Base-by-base conservation (phyloP, 2,329 filamentous ascomycete species). In the Mycosphaerella arachidis region DNA sequence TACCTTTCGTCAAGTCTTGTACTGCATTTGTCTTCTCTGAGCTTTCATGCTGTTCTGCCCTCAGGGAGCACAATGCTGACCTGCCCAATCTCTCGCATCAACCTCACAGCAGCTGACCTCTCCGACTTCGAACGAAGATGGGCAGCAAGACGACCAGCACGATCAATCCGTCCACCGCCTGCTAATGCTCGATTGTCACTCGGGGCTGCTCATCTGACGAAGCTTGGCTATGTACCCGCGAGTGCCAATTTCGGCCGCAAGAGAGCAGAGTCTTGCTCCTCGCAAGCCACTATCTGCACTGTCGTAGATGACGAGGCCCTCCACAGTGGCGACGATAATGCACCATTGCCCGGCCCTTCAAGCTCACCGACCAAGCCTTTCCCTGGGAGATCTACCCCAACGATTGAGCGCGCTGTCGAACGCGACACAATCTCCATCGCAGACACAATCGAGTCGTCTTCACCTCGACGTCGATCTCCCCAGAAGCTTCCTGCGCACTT, bases 101-200 rank as follows among this genome's bases (percentile, higher is more conserved):
- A 61, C 7, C 67, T 73, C 53, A 70, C 65, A 12, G 53, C 63
- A 27, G 61, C 66, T 29, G 72, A 74, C 57, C 59, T 72, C 30
- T 55, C 57, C 24, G 69, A 68, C 35, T 63, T 68, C 53, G 63
- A 72, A 4, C 55, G 60, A 18, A 60, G 68, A 48, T 62, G 60
- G 18, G 48, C 56, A 35, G 64, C 61, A 50, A 67, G 63, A 53
- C 66, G 63, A 37, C 30, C 55, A 48, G 56, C 56, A 48, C 57
- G 52, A 6, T 45, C 53, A 31, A 33, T 53, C 24, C 59, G 57
- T 13, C 16, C 55, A 12, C 53, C 55, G 10, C 29, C 48, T 9
- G 55, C 53, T 24, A 54, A 62, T 33, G 53, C 68, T n/a, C 66
- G 66, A 12, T 56, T 71, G 16, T 64, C 61, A 40, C 48, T 55